Evolutionary conservation across 768 basidiomycete species (phyloP).

Genomic region (Mycena filopes): DNA sequence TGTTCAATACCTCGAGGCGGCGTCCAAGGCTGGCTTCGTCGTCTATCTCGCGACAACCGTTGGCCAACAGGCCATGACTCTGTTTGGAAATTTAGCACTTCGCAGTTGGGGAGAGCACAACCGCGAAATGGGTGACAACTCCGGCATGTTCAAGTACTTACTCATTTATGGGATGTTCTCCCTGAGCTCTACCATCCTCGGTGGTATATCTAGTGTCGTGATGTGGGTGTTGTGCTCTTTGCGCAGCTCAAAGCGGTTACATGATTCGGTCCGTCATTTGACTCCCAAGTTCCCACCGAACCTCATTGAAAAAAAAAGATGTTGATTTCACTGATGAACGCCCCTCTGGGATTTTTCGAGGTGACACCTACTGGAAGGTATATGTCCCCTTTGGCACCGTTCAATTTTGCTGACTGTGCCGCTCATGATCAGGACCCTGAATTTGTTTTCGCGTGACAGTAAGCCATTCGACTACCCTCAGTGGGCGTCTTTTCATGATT

Average conservation of each 20-base stretch:
- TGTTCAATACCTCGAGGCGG: constrained; percentile 78
- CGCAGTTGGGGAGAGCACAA: constrained; percentile 88
- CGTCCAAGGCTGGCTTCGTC: constrained; percentile 76
- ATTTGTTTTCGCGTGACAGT: constrained; percentile 90
- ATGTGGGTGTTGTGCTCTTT: constrained; percentile 85
- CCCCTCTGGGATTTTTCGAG: constrained; percentile 92
- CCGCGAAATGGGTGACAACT: constrained; percentile 63
- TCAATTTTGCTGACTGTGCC: no score
- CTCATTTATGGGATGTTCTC: constrained; percentile 77
- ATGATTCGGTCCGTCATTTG: constrained; percentile 69
- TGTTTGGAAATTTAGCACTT: constrained; percentile 73
- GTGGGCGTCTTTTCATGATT: not conserved
- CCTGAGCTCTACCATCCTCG: constrained; percentile 62
- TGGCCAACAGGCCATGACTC: constrained; percentile 66
- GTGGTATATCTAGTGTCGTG: constrained; percentile 66
- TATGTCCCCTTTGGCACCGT: not conserved
- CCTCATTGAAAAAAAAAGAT: constrained; percentile 56
- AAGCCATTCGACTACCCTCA: not conserved
- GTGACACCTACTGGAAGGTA: constrained; percentile 86
- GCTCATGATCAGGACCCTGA: constrained; percentile 72
- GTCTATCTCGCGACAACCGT: constrained; percentile 69
- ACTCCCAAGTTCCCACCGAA: not conserved
- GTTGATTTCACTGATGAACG: constrained; percentile 81
- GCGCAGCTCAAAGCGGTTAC: constrained; percentile 77
- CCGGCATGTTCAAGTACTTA: constrained; percentile 68